Evolutionary conservation across 805 yeast genomes (phyloP).

Genomic region (Ogataea nitratoaversa): DNA sequence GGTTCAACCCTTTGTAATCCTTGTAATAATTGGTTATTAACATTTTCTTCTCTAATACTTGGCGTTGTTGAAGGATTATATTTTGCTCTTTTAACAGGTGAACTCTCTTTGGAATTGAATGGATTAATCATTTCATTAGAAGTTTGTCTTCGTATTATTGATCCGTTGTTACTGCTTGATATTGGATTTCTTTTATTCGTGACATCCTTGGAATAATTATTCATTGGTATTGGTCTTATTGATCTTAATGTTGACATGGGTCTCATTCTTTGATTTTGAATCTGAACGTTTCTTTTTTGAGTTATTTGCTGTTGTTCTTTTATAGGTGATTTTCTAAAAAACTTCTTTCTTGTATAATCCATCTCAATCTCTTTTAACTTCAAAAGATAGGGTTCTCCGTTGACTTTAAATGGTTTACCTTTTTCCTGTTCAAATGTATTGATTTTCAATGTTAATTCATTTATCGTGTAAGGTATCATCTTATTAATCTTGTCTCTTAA

Average conservation of each 20-base stretch:
- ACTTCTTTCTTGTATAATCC: slow-evolving; percentile 12
- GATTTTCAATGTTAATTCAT: slow-evolving; percentile 45
- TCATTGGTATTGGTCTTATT: neutral
- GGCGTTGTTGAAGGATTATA: neutral
- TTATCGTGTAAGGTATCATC: slow-evolving; percentile 61
- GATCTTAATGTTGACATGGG: neutral
- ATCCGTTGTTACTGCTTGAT: slow-evolving; percentile 14
- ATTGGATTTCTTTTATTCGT: no score
- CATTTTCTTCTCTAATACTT: neutral
- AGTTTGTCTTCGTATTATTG: slow-evolving; percentile 18
- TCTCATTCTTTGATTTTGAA: neutral
- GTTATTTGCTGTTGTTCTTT: slow-evolving; percentile 17
- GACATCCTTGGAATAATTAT: neutral
- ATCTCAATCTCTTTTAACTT: slow-evolving; percentile 21
- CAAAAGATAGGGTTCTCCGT: slow-evolving; percentile 45
- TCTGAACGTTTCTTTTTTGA: no score
- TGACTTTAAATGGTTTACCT: slow-evolving; percentile 37
- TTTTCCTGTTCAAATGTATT: slow-evolving; percentile 41
- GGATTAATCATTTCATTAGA: slow-evolving; percentile 23
- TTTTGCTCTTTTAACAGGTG: slow-evolving; percentile 14
- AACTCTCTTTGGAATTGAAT: slow-evolving; percentile 21
- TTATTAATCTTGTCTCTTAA: slow-evolving; percentile 63
- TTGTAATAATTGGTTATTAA: neutral
- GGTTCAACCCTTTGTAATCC: slow-evolving; percentile 11
- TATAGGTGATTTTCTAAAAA: slow-evolving; percentile 15